Base-by-base conservation (phyloP, 1,284 basidiomycete genomes). In the Ganoderma leucocontextum region DNA sequence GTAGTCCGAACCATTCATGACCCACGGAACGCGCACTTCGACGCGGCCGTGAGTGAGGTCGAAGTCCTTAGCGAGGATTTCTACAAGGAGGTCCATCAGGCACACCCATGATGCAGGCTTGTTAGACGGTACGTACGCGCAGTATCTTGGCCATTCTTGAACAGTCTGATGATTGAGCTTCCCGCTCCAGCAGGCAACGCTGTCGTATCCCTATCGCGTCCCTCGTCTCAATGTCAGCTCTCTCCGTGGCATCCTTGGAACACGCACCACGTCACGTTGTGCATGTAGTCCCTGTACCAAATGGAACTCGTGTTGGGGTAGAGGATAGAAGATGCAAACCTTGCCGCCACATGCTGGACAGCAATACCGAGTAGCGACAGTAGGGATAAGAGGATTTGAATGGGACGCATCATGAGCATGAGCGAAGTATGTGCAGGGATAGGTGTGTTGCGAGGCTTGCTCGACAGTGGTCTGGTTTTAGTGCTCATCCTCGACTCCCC, bases 161-260 rank as follows among this genome's bases (percentile, higher is more conserved):
- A 62, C 25, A 73, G 62, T 9, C 61, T 80, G 53, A 74, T 75
- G 57, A 64, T 58, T 2, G 33, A 38, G 22, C n/a, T 52, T 17
- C 77, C 86, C 86, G 55, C 85, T 85, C 70, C 86, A 85, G 36
- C 82, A 76, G 59, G 72, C 70, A 6, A 85, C 84, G 39, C 81
- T 76, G 47, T 80, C 68, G 35, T 80, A 75, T 12, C 78, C 79
- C 69, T 86, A 80, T 83, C 82, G 6, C 19, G 7, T 15, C 1
- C 13, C 2, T 15, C 4, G 22, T 8, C 8, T 42, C 17, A 19
- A n/a, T 85, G 41, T 19, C 19, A n/a, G 55, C 19, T 22, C 15
- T 19, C 22, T 49, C 41, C 19, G 47, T 33, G 55, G n/a, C n/a
- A 52, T 19, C 6, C 9, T 4, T 47, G n/a, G 38, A 49, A 47